Evolutionary conservation across 2,329 filamentous ascomycete genomes (phyloP).

Genomic region (Microdochium nivale): DNA sequence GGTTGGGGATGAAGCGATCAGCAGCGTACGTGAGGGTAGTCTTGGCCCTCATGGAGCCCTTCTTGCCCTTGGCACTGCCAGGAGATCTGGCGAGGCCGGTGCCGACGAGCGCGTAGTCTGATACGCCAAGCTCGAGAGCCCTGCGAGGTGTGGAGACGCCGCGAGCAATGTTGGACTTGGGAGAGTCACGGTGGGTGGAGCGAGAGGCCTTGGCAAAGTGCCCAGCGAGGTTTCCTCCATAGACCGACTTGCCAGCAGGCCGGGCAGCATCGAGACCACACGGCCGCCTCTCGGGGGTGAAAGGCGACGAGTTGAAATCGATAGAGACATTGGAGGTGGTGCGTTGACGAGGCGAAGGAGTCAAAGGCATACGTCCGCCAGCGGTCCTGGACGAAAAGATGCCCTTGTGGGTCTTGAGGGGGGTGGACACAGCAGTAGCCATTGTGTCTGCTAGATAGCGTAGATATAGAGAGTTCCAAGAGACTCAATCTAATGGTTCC

Average conservation of each 20-base stretch:
- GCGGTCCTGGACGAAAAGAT: slow-evolving; percentile 89
- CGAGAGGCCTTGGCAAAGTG: slow-evolving; percentile 66
- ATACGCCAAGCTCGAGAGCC: slow-evolving; percentile 78
- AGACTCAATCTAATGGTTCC: slow-evolving; percentile 52
- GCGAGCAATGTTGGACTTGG: slow-evolving; percentile 92
- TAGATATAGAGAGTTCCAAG: slow-evolving; percentile 40
- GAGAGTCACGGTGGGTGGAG: slow-evolving; percentile 69
- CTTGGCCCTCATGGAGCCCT: slow-evolving; percentile 48
- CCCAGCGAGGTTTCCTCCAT: slow-evolving; percentile 69
- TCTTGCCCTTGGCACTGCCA: slow-evolving; percentile 40
- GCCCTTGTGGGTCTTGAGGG: slow-evolving; percentile 88
- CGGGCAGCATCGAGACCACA: slow-evolving; percentile 40
- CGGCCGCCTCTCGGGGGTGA: slow-evolving; percentile 58
- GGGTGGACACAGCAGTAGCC: slow-evolving; percentile 82
- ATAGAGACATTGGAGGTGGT: slow-evolving; percentile 38
- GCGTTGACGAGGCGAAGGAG: slow-evolving; percentile 72
- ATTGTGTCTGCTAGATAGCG: slow-evolving; percentile 39
- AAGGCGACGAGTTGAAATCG: slow-evolving; percentile 62
- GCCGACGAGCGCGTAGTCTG: slow-evolving; percentile 84
- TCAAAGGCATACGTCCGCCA: slow-evolving; percentile 89
- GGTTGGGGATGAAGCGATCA: slow-evolving; percentile 95
- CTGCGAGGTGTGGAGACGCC: slow-evolving; percentile 68
- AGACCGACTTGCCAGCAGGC: slow-evolving; percentile 61
- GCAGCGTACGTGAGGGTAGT: slow-evolving; percentile 72
- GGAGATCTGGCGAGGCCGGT: slow-evolving; percentile 63